Conservation (phyloP, 139 green algal genomes). For the Asterochloris erici region DNA sequence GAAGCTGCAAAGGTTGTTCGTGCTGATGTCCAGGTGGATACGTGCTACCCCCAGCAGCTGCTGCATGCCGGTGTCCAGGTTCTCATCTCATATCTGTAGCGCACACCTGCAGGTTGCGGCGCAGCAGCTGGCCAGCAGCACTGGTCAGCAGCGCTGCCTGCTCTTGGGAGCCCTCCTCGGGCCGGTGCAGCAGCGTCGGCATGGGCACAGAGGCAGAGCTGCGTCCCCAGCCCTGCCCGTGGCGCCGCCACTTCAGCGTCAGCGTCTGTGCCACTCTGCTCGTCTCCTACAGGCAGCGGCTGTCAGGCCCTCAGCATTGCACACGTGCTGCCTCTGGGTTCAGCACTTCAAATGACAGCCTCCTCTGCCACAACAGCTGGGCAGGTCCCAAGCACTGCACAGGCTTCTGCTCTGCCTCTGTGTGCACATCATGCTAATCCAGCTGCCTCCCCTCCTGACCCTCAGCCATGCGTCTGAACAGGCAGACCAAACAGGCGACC, state of each 20-base stretch:
- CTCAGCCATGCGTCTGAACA: no score
- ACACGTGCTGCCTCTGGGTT: no score
- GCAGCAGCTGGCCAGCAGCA: background rate
- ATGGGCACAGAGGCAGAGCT: constrained; percentile 48
- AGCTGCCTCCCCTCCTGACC: no score
- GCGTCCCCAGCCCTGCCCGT: constrained; percentile 46
- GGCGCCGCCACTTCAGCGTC: constrained; percentile 66
- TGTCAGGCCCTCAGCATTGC: background rate
- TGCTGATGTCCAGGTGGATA: background rate
- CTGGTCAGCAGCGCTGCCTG: constrained; percentile 12
- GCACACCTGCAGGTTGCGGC: background rate
- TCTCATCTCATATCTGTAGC: no score
- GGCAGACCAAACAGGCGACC: no score
- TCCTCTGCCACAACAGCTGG: background rate
- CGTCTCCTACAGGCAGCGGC: constrained; percentile 13
- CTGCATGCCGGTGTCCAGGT: no score
- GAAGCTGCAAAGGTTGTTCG: no score
- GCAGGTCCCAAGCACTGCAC: background rate
- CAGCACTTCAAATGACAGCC: background rate
- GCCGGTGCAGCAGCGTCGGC: constrained; percentile 25
- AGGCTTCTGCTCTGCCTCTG: background rate
- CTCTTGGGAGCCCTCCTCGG: background rate
- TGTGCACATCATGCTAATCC: background rate
- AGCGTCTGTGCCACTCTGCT: constrained; percentile 42
- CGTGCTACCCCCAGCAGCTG: background rate